phyloP scores from a whole-genome alignment of 345 rosid species.

The Punica granatum region DNA sequence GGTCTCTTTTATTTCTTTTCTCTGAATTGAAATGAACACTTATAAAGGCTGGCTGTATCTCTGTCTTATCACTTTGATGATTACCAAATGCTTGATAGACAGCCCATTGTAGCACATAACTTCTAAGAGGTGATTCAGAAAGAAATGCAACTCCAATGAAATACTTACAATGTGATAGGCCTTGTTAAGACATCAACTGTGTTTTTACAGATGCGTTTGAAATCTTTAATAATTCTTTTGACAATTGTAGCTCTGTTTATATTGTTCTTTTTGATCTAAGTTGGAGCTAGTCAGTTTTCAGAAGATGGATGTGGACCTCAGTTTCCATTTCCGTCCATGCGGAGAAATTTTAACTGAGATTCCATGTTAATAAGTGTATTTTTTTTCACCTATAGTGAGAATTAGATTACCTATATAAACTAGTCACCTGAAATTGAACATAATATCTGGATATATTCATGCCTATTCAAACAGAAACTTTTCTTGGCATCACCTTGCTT shows the following conservation, averaged over 20 bases:
- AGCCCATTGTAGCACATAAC: neutral
- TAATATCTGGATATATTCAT: neutral
- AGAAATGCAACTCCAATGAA: neutral
- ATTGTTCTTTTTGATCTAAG: neutral
- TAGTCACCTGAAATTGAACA: neutral
- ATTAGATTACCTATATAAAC: neutral
- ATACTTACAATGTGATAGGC: neutral
- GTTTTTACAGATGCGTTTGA: neutral
- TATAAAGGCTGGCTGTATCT: neutral
- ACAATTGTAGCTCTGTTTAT: neutral
- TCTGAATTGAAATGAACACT: neutral
- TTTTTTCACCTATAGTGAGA: neutral
- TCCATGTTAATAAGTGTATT: neutral
- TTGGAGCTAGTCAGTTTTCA: neutral
- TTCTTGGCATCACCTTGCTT: neutral
- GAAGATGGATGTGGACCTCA: neutral
- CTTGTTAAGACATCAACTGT: neutral
- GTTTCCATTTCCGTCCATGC: neutral
- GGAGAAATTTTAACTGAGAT: neutral
- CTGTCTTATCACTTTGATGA: neutral
- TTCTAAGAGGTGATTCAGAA: neutral
- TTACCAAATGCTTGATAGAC: neutral
- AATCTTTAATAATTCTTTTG: neutral
- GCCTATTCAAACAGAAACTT: neutral
- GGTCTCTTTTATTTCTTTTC: slow-evolving; percentile 23